Percentiles rank a stretch among this genome's conserved stretches.
Evolutionary conservation across 768 basidiomycete species (phyloP).

Genomic region (Leccinum subgranulosum): DNA sequence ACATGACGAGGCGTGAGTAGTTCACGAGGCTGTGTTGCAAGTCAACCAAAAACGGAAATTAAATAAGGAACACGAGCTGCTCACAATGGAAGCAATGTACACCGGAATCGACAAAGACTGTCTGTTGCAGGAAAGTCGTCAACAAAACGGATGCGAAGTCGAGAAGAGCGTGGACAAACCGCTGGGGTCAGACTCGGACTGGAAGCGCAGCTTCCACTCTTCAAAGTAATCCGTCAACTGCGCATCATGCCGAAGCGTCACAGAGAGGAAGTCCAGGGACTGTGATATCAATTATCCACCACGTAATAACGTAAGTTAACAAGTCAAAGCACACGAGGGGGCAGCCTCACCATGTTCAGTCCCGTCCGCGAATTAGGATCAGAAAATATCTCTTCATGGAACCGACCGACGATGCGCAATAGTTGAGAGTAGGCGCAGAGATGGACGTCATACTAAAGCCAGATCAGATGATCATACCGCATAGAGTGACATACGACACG

Average conservation of each 20-base stretch:
- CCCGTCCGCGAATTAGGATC: constrained; percentile 66
- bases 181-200: constrained; percentile 54
- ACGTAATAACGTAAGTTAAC: constrained; percentile 1
- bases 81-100: constrained; percentile 70
- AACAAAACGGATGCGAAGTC: not conserved
- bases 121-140: constrained; percentile 37
- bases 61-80: constrained; percentile 22
- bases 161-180: constrained; percentile 36
- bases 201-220: constrained; percentile 64
- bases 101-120: constrained; percentile 56
- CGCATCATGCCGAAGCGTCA: constrained; percentile 60
- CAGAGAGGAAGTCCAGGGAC: constrained; percentile 64
- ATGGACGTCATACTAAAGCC: constrained; percentile 64
- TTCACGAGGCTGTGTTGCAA: constrained; percentile 53
- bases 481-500: constrained; percentile 4
- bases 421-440: constrained; percentile 71
- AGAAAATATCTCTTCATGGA: constrained; percentile 76
- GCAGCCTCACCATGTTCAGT: constrained; percentile 54
- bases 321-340: not conserved
- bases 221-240: constrained; percentile 55
- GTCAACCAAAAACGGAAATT: constrained; percentile 8
- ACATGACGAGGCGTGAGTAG: constrained; percentile 82
- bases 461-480: not conserved
- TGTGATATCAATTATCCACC: constrained; percentile 21
- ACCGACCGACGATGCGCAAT: constrained; percentile 65